A percentile compares a stretch with the other conserved stretches of the same genome.
Conservation (phyloP, 257 asterid species). For the Penstemon eatonii region DNA sequence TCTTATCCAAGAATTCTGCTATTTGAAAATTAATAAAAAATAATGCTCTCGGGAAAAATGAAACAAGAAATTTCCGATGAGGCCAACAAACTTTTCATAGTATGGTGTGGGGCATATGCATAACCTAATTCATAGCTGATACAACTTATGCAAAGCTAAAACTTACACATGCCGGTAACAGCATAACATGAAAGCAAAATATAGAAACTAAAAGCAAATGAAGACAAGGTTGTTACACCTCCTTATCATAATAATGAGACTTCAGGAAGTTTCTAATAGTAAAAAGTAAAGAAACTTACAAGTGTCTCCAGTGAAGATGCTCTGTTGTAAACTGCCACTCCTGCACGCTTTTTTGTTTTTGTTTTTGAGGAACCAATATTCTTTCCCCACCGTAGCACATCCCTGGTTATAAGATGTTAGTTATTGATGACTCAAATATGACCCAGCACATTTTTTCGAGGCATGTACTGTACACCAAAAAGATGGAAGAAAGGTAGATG, state of each 20-base stretch:
- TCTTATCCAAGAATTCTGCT: neutral
- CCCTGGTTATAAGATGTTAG: conserved; percentile 48
- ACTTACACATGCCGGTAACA: neutral
- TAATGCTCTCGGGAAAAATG: neutral
- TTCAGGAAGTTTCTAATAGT: neutral
- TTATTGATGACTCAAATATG: conserved; percentile 16
- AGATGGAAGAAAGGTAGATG: neutral
- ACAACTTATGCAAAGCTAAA: neutral
- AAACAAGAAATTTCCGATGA: neutral
- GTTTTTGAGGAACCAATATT: conserved; percentile 87
- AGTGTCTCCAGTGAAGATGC: conserved; percentile 97
- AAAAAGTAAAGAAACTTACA: conserved; percentile 47
- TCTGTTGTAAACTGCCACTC: conserved; percentile 90
- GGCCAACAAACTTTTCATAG: neutral
- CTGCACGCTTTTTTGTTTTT: conserved; percentile 88
- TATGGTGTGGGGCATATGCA: neutral
- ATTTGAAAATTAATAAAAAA: neutral
- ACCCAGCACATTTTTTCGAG: neutral
- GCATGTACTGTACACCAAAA: neutral
- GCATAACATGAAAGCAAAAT: conserved; percentile 5
- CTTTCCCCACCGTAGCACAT: conserved; percentile 95
- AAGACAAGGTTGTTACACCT: neutral
- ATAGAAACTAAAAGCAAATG: conserved; percentile 7
- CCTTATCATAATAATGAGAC: conserved; percentile 20
- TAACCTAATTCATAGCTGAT: neutral